These are phyloP conservation scores for Oenanthe sinensis DNA, from an alignment of 129 eudicot species.

Conservation along the genomic window DNA sequence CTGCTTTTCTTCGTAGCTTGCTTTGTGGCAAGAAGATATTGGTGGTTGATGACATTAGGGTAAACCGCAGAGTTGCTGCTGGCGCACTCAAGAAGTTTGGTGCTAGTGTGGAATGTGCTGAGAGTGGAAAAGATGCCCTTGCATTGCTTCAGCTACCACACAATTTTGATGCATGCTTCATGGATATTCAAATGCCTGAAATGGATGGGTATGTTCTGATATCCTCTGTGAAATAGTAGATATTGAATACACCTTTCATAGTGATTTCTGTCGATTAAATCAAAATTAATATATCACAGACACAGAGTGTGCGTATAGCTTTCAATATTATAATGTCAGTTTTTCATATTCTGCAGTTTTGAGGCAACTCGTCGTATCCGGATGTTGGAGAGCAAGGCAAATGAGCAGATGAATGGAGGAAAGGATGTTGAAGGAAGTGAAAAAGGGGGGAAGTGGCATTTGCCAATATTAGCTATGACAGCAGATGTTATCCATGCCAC, in stretches of 20 bases:
- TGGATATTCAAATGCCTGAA: constrained; percentile 97
- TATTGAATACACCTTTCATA: neutral
- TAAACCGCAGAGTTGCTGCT: constrained; percentile 89
- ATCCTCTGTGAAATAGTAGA: neutral
- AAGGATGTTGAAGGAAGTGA: neutral
- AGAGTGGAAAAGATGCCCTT: constrained; percentile 75
- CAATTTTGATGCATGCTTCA: constrained; percentile 70
- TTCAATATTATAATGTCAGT: neutral
- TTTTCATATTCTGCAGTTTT: constrained; percentile 37
- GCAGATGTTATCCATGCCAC: constrained; percentile 95
- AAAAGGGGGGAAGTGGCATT: constrained; percentile 33
- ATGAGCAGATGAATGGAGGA: constrained; percentile 24
- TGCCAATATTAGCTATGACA: constrained; percentile 86
- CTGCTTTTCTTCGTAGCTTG: constrained; percentile 39
- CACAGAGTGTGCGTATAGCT: neutral
- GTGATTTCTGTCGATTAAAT: neutral
- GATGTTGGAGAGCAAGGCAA: constrained; percentile 44
- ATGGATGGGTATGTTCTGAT: constrained; percentile 69
- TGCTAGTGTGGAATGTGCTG: constrained; percentile 70
- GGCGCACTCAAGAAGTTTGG: constrained; percentile 82
- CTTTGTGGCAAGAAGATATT: constrained; percentile 64
- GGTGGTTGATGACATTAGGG: constrained; percentile 81
- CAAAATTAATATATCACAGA: neutral
- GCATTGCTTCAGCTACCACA: constrained; percentile 59
- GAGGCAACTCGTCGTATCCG: constrained; percentile 68